Base-by-base conservation (phyloP, 2,329 filamentous ascomycete genomes). In the Teratosphaeria pseudoeucalypti region DNA sequence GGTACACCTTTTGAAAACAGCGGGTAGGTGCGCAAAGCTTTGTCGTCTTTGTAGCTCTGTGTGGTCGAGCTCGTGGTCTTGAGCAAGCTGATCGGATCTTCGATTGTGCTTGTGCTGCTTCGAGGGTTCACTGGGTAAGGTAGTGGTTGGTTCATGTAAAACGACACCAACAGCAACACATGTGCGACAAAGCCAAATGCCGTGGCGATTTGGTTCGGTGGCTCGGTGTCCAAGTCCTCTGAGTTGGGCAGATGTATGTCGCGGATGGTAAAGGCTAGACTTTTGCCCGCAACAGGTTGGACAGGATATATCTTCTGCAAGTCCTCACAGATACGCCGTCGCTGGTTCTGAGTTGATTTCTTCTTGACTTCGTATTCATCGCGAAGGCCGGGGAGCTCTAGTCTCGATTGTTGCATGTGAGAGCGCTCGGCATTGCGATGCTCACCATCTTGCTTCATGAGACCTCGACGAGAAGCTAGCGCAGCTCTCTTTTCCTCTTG, bases 271-370 rank as follows among this genome's bases (percentile, higher is more conserved):
- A 97, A 97, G 0, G 86, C 82, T 1, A 97, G 81, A 0, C 90
- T 82, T 64, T 81, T 80, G 58, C 79, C 77, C 2, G 78, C 75
- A 6, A 85, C 73, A 2, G 91, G 87, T 9, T 85, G 82, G 61
- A 99, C 95, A 3, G 88, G 85, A 70, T 92, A 96, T 59, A 96
- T 89, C 29, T 78, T 77, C 12, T 85, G 78, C 0, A 99, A 78
- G 64, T 96, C 91, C 65, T 94, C 86, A 72, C 90, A 92, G 58
- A 97, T 89, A 39, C 94, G 87, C 14, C 92, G 85, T 26, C 92
- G 84, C 73, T 97, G 94, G n/a, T 88, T 90, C 60, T 82, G 84
- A n/a, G 90, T 87, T 23, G 85, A 83, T 56, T 87, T 84, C 52
- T 79, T 79, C 0, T 82, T 85, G 23, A 62, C 60, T 55, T 78